Conservation (phyloP, 1,284 basidiomycete genomes). For the Papiliotrema laurentii region DNA sequence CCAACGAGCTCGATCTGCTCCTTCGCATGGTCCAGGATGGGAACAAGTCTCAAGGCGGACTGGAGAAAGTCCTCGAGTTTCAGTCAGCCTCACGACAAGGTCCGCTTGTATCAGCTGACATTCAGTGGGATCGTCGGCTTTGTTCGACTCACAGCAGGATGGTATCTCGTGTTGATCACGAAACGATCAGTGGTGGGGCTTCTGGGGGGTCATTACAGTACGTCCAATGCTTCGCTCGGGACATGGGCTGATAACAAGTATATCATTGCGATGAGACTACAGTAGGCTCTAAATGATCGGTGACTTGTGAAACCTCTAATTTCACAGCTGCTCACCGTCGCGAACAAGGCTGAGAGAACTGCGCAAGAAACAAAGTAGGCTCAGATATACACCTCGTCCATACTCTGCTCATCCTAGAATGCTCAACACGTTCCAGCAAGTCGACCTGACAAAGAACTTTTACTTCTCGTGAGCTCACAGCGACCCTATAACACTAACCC, state of each 20-base stretch:
- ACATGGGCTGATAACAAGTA: constrained; percentile 46
- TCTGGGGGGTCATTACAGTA: constrained; percentile 84
- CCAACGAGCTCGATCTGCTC: constrained; percentile 81
- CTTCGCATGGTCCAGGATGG: constrained; percentile 93
- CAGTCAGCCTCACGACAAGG: constrained; percentile 49
- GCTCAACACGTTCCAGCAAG: constrained; percentile 91
- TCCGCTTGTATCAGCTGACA: not conserved
- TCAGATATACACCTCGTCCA: not conserved
- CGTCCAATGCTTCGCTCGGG: constrained; percentile 10
- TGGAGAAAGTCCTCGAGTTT: constrained; percentile 75
- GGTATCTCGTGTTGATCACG: constrained; percentile 85
- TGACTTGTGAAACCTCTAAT: not conserved
- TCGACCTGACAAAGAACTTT: constrained; percentile 97
- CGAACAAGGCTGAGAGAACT: constrained; percentile 59
- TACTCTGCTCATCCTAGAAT: constrained; percentile 47
- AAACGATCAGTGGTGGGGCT: constrained; percentile 89
- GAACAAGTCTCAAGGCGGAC: constrained; percentile 78
- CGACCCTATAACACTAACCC: not conserved
- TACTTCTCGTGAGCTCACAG: constrained; percentile 75
- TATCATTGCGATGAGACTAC: constrained; percentile 95
- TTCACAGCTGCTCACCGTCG: constrained; percentile 41
- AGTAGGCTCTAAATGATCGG: constrained; percentile 45
- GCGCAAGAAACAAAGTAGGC: constrained; percentile 69
- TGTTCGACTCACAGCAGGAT: constrained; percentile 81
- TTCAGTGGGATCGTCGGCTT: constrained; percentile 58